Evolutionary conservation across 2,329 filamentous ascomycete genomes (phyloP), one percentile per base, ranked within the genome.

Genomic region (Madurella fahalii): DNA sequence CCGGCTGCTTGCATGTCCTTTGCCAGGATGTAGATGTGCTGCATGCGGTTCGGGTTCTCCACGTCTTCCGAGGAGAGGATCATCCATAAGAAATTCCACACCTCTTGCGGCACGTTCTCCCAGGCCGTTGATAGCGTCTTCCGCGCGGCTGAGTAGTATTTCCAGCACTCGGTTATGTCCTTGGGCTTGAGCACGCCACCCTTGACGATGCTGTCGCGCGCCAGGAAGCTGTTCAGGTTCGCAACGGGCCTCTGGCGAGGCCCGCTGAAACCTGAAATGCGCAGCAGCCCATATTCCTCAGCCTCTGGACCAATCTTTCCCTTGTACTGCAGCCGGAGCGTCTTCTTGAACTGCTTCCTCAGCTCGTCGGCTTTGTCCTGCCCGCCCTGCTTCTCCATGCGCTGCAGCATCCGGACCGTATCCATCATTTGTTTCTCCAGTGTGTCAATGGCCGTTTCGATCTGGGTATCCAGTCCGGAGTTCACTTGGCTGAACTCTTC

Each of bases 1-100:
- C 81, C 82, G 16, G 80, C 78, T 5, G 78, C 76, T 52, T 77
- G 74, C 76, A 90, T 86, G 64, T 91, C 87, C 62, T 83, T 78
- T 5, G 82, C 77, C 2, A 93, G 74, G 32, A 75, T 71, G 55
- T 80, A 80, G 31, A 89, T 69, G 64, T 86, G 85, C 5, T 77
- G 71, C 66, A 87, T 77, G 31, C 83, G 80, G 59, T 82, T 74
- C 43, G 78, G 68, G 65, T 82, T 78, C 44, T 73, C 71, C 9
- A 71, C 66, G 41, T 80, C 74, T 8, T 78, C 72, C 43, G 76
- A 75, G 1, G 83, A 81, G 42, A 86, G 72, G 2, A 81, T 69
- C 31, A 77, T 72, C 87, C 87, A 93, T 9, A 93, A 68, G 2
- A 83, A 67, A n/a, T 80, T 71, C 82, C 87, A 87, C 4, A 82